Percentiles rank a stretch among this genome's conserved stretches.
Conservation (phyloP, 2,329 filamentous ascomycete genomes). For the Pestalotiopsis sp. region DNA sequence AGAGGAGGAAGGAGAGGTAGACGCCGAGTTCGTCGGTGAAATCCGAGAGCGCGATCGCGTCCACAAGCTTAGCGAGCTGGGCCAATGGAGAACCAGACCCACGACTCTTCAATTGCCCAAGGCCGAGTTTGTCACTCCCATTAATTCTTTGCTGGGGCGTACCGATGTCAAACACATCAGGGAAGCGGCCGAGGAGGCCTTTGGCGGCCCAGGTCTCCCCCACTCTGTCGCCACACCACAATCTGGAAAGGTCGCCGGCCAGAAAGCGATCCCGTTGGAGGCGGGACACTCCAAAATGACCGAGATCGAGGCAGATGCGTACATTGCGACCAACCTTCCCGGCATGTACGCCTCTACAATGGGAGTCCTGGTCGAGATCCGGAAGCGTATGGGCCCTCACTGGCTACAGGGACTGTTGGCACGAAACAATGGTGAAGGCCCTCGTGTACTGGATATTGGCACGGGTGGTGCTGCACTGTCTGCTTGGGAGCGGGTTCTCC, state of each 20-base stretch:
- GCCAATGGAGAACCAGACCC: constrained; percentile 73
- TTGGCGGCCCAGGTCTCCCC: constrained; percentile 77
- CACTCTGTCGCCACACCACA: constrained; percentile 72
- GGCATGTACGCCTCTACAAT: constrained; percentile 68
- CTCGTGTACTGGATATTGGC: constrained; percentile 73
- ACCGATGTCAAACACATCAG: constrained; percentile 74
- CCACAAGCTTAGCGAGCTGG: constrained; percentile 73
- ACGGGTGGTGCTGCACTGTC: constrained; percentile 71
- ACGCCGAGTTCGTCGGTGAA: constrained; percentile 28
- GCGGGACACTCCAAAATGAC: constrained; percentile 67
- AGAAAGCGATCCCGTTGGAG: constrained; percentile 65
- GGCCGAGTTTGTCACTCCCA: constrained; percentile 67
- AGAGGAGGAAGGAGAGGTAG: constrained; percentile 33
- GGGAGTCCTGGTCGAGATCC: constrained; percentile 70
- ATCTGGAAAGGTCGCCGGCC: constrained; percentile 52
- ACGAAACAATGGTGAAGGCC: constrained; percentile 54
- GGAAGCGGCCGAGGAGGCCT: constrained; percentile 68
- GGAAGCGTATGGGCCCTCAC: constrained; percentile 67
- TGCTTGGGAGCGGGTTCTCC: constrained; percentile 76
- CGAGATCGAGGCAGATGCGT: constrained; percentile 74
- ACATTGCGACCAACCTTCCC: constrained; percentile 68
- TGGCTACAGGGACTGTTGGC: constrained; percentile 69
- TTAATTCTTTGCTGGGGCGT: constrained; percentile 66
- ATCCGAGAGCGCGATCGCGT: constrained; percentile 48
- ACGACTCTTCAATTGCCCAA: constrained; percentile 75